Evolutionary conservation across 257 asterid species (phyloP), one percentile per base, ranked within the genome.

Genomic region (Craterostigma plantagineum): DNA sequence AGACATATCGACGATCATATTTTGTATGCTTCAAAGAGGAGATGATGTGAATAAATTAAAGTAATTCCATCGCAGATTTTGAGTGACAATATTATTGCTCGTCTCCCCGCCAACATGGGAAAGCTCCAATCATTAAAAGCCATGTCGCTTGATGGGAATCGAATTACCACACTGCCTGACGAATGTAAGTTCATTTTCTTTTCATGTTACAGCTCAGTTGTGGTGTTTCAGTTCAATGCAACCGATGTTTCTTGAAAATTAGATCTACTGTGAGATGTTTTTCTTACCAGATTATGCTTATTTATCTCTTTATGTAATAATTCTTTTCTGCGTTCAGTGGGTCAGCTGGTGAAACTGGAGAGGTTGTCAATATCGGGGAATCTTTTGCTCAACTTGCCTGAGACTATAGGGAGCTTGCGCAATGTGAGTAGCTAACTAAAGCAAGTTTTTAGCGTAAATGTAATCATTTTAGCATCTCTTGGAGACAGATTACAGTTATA

Each of bases 361-460:
- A 70, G 59, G 69, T 65, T 87, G 45, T 79, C 98, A 34, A 44
- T 82, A 67, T 76, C 93, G 15, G 70, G 68, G 34, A 87, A 87
- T 54, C 45, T 63, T 62, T 62, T 87, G 55, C 50, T 38, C 33
- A 47, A 62, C 63, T 67, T 87, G 69, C 95, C 98, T 11, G 93
- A 77, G 58, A 87, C 98, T 1, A 72, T 87, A n/a, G 98, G 95
- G 66, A 82, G 98, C 72, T 76, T 87, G 71, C 93, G 95, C 51
- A 80, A 80, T 72, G 98, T 87, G 69, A 78, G 91, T 73, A 39
- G 36, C 52, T 66, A 11, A 7, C 7, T 11, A 34, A 34, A 6
- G 11, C 37, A 6, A 34, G 7, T 34, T 34, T 34, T 34, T 11
- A 34, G 37, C 37, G 7, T 34, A 6, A 7, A 11, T 6, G 11